A percentile compares a stretch with the other conserved stretches of the same genome.
phyloP scores from a whole-genome alignment of 139 green algal genomes.

The Chlamydomonas applanata region DNA sequence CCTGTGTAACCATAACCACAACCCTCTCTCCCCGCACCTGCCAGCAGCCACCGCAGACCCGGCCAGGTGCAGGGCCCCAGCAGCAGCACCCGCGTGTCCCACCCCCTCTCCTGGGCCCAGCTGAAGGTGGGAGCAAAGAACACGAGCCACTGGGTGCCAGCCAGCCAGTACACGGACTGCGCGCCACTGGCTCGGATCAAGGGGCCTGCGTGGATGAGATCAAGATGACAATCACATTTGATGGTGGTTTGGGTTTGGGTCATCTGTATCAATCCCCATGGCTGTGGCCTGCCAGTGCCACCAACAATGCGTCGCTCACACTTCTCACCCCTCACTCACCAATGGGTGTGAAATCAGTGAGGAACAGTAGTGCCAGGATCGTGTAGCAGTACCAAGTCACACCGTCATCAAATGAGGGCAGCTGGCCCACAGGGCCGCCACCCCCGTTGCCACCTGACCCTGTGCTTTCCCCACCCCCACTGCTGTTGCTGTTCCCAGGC shows the following conservation, averaged over 20 bases:
- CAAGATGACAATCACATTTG: too few species aligned
- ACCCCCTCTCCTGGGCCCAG: slow-evolving; percentile 1
- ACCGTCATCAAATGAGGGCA: too few species aligned
- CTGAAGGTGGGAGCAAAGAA: slow-evolving; percentile 19
- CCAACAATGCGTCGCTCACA: too few species aligned
- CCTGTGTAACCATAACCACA: too few species aligned
- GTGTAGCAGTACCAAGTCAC: slow-evolving; percentile 22
- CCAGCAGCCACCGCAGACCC: neutral
- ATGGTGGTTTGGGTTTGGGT: too few species aligned
- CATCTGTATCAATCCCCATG: too few species aligned
- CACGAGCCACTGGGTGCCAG: slow-evolving; percentile 9
- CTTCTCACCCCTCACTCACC: neutral
- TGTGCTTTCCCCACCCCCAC: too few species aligned
- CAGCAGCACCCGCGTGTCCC: neutral
- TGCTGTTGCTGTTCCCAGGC: too few species aligned
- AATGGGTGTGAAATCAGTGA: slow-evolving; percentile 19
- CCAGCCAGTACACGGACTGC: neutral
- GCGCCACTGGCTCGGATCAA: neutral
- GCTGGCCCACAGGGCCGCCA: too few species aligned
- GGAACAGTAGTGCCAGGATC: slow-evolving; percentile 11
- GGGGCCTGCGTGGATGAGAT: neutral
- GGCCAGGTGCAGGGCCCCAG: neutral
- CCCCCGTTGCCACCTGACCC: too few species aligned
- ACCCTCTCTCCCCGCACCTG: too few species aligned
- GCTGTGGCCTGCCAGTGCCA: too few species aligned